A percentile compares a stretch with the other conserved stretches of the same genome.
phyloP scores from a whole-genome alignment of 2,329 filamentous ascomycete species.

The Pseudocercospora ulei region DNA sequence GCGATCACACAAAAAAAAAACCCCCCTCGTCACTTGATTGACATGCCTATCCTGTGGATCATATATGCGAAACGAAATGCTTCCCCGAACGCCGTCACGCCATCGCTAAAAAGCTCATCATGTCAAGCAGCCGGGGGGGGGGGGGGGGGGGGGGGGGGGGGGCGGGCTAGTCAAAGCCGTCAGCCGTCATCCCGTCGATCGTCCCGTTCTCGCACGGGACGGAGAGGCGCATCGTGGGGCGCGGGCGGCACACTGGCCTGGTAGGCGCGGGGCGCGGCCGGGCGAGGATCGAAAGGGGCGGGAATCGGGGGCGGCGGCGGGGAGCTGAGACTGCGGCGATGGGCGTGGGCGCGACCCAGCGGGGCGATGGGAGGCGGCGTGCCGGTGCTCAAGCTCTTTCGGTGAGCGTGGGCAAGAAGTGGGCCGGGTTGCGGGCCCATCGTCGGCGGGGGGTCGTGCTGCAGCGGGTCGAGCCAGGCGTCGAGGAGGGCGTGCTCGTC shows the following conservation, averaged over 20 bases:
- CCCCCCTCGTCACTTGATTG: not conserved
- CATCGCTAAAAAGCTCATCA: constrained; percentile 16
- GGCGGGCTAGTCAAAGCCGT: too few relatives aligned
- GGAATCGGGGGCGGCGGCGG: constrained; percentile 23
- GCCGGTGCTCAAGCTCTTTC: constrained; percentile 38
- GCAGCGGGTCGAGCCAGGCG: constrained; percentile 29
- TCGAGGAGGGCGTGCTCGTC: constrained; percentile 31
- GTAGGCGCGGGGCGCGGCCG: constrained; percentile 28
- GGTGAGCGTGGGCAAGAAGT: constrained; percentile 31
- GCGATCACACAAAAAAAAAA: too few relatives aligned
- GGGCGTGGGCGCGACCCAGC: constrained; percentile 28
- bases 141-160: too few relatives aligned
- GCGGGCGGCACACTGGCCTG: constrained; percentile 18
- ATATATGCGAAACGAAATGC: constrained; percentile 8
- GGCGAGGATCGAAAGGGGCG: constrained; percentile 30
- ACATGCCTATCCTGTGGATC: constrained; percentile 7
- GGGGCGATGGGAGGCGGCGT: constrained; percentile 17
- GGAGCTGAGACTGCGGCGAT: constrained; percentile 39
- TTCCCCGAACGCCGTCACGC: constrained; percentile 14
- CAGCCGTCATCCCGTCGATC: constrained; percentile 29
- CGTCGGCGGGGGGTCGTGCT: constrained; percentile 34
- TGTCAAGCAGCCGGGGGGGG: not conserved
- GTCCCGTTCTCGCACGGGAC: constrained; percentile 21
- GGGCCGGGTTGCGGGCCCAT: constrained; percentile 22
- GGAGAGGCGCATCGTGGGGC: constrained; percentile 14